Percentiles rank a stretch among this genome's conserved stretches.
Conservation (phyloP, 2,329 filamentous ascomycete species). For the Venturia aucupariae region DNA sequence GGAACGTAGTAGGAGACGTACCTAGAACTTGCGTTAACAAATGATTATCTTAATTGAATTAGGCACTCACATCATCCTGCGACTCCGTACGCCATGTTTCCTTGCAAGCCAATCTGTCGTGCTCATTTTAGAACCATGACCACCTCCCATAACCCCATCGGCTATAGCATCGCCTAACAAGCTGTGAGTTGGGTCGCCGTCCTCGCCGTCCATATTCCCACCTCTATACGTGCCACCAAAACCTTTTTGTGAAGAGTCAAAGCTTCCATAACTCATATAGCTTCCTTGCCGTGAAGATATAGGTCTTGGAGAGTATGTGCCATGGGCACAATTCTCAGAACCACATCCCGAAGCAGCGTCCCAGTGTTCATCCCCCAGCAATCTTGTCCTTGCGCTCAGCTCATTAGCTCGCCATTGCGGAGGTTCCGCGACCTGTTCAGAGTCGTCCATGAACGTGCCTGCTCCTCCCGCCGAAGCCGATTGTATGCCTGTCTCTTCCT, state of each 20-base stretch:
- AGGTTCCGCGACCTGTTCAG: constrained; percentile 7
- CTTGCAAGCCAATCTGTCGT: constrained; percentile 64
- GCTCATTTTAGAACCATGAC: constrained; percentile 56
- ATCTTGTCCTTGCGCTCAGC: constrained; percentile 28
- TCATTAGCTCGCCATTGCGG: constrained; percentile 12
- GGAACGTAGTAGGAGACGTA: constrained; percentile 92
- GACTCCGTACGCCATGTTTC: constrained; percentile 64
- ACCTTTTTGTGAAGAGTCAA: constrained; percentile 32
- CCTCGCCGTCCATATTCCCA: constrained; percentile 22
- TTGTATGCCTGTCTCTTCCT: constrained; percentile 24
- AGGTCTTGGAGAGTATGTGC: constrained; percentile 53
- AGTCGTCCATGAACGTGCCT: constrained; percentile 21
- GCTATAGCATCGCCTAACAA: constrained; percentile 34
- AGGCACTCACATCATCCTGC: constrained; percentile 56
- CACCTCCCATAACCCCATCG: constrained; percentile 34
- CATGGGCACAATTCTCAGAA: constrained; percentile 52
- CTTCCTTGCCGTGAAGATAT: constrained; percentile 46
- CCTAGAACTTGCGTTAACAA: constrained; percentile 35
- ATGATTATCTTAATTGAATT: neutral
- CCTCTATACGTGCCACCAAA: constrained; percentile 30
- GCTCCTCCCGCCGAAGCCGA: constrained; percentile 23
- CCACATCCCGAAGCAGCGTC: constrained; percentile 26
- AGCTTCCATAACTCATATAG: constrained; percentile 42
- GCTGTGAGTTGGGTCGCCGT: constrained; percentile 28
- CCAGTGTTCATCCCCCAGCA: constrained; percentile 30